Base-by-base conservation (phyloP, 2,329 filamentous ascomycete species). In the Cercospora nicotianae region DNA sequence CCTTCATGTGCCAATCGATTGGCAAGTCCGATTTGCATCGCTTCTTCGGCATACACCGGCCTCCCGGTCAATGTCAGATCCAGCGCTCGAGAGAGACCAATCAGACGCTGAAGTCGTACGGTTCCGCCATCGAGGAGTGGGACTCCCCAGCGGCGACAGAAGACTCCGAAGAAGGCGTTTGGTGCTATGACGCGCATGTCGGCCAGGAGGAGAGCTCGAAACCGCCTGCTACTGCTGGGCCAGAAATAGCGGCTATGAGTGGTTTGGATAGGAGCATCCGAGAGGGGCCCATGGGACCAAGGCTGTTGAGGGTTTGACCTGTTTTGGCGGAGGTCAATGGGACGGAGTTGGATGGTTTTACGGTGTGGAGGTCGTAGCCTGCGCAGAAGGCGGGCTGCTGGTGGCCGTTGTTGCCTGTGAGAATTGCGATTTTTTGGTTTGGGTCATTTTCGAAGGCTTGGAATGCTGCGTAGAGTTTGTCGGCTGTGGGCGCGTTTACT, bases 21-120 rank as follows among this genome's bases (percentile, higher is more conserved):
- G 8, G 82, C 85, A 7, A 87, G 77, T 0, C 85, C 86, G 78
- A 87, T 85, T 0, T 73, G 60, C 30, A 85, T 70, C 0, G 85
- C 85, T 70, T 88, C 85, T 18, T 80, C 71, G 0, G 85, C 85
- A 0, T 69, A 70, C 0, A 87, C 83, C 0, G 80, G 72, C 0
- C 85, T 77, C 0, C 86, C 86, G 0, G 86, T 87, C 5, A 88
- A 76, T 16, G 87, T 85, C 82, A 87, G 84, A 73, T 87, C 86
- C 64, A 87, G 69, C 0, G 86, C 85, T 2, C 84, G 74, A 0
- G 85, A 84, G 0, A 87, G 77, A 0, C 86, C 86, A 23, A 87
- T 75, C 55, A 86, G 79, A 1, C 79, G 80, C 66, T 83, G 84
- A 5, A 87, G 75, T 1, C 85, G 81, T 0, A 87, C 84, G 0